Evolutionary conservation across 805 yeast genomes (phyloP).

Genomic region (Candida odintsovae): DNA sequence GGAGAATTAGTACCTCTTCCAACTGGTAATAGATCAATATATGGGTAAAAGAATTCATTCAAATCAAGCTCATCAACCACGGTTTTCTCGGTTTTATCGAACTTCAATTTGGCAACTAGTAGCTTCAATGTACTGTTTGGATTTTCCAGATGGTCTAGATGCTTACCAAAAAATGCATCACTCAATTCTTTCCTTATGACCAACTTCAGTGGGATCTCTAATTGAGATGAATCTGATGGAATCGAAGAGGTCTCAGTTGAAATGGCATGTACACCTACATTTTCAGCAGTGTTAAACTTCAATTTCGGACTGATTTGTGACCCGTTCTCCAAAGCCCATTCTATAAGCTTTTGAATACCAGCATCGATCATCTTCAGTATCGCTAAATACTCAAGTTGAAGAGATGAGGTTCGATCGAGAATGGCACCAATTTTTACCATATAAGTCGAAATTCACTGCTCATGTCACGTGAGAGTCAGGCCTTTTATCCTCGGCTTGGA

Average conservation of each 20-base stretch:
- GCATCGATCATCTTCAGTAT: neutral
- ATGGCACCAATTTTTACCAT: no score
- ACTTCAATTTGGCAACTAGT: slow-evolving; percentile 37
- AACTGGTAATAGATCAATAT: slow-evolving; percentile 46
- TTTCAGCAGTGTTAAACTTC: slow-evolving; percentile 26
- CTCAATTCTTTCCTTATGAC: slow-evolving; percentile 25
- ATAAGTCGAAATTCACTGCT: no score
- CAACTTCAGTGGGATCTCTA: slow-evolving; percentile 25
- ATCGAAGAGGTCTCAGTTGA: slow-evolving; percentile 17
- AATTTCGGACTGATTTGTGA: slow-evolving; percentile 27
- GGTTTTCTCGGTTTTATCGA: slow-evolving; percentile 15
- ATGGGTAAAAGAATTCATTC: slow-evolving; percentile 32
- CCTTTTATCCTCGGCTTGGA: neutral
- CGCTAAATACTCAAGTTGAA: no score
- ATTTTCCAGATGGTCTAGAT: slow-evolving; percentile 8
- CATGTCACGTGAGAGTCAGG: neutral
- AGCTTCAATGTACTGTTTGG: slow-evolving; percentile 33
- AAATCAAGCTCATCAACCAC: slow-evolving; percentile 16
- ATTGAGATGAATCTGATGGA: slow-evolving; percentile 16
- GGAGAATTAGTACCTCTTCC: slow-evolving; percentile 43
- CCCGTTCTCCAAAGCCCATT: slow-evolving; percentile 37
- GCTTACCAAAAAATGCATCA: slow-evolving; percentile 17
- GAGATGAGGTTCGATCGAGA: no score
- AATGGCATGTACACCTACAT: slow-evolving; percentile 33
- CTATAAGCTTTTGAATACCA: neutral